Conservation (phyloP, 2,329 filamentous ascomycete genomes). For the Lachnellula hyalina region DNA sequence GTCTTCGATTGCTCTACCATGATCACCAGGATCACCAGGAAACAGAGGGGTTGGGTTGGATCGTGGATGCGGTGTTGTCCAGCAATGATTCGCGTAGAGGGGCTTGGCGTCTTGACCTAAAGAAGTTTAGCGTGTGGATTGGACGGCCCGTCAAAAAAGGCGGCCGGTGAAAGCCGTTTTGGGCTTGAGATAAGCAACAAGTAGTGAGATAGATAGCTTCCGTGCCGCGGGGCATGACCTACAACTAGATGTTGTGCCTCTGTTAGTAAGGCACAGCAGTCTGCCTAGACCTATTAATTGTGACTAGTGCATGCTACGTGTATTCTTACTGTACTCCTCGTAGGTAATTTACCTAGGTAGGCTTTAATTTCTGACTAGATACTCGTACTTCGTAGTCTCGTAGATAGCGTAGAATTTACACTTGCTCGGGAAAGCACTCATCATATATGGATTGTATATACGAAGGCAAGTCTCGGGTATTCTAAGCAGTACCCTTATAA, state of each 20-base stretch:
- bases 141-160: background rate
- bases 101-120: background rate
- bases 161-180: background rate
- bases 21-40: background rate
- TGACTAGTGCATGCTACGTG: background rate
- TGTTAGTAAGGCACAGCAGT: too few relatives aligned
- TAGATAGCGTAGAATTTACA: background rate
- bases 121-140: background rate
- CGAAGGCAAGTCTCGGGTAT: too few relatives aligned
- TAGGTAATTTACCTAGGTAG: background rate
- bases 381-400: too few relatives aligned
- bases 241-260: too few relatives aligned
- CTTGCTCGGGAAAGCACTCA: background rate
- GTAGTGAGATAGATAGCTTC: too few relatives aligned
- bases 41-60: background rate
- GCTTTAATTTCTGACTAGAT: background rate
- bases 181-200: background rate
- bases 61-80: background rate
- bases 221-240: too few relatives aligned
- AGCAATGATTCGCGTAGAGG: slow-evolving; percentile 2
- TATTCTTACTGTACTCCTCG: background rate
- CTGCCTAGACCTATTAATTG: too few relatives aligned
- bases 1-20: background rate
- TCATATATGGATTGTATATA: too few relatives aligned
- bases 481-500: too few relatives aligned